Base-by-base conservation (phyloP, 2,329 filamentous ascomycete species). In the Colletotrichum gigasporum region DNA sequence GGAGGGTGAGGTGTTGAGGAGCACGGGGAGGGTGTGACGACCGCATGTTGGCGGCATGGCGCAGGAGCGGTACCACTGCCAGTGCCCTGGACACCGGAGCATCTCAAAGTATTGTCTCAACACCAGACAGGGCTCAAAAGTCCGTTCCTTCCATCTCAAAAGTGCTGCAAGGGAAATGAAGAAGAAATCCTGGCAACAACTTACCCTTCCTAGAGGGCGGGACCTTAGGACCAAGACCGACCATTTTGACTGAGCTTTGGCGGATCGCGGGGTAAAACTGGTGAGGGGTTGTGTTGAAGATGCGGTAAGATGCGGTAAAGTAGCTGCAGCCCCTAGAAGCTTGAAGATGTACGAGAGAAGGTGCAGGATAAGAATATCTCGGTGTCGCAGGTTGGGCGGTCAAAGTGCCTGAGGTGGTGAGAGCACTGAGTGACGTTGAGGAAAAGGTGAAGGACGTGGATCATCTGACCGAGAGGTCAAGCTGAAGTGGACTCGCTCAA, bases 161-260 rank as follows among this genome's bases (percentile, higher is more conserved):
- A 54, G 18, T 16, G 42, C 48, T 22, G 24, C 44, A 45, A 50
- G 30, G 44, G 60, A 65, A 41, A 39, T 34, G 44, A 63, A 51
- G 24, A 48, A 65, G 48, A 60, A 63, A 67, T 63, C 57, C 63
- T 66, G 50, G 41, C 24, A n/a, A 22, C 18, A 67, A 85, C 88
- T 77, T 86, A 91, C 91, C 91, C 86, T 91, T 93, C 70, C 82
- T 79, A 71, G 80, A 81, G 71, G 81, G 81, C 69, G 80, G 81
- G 74, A 78, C 80, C 74, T 81, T 80, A 71, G 82, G 81, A 76
- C 82, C 82, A 67, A 84, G 76, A 68, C 81, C 81, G 71, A 84
- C 82, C 82, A 84, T 84, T 73, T 76, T 82, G 76, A 68, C 67
- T 52, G 71, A 37, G 58, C 22, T 56, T 10, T 48, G 24, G 57